Base-by-base conservation (phyloP, 805 yeast genomes). In the Yarrowia sp. region DNA sequence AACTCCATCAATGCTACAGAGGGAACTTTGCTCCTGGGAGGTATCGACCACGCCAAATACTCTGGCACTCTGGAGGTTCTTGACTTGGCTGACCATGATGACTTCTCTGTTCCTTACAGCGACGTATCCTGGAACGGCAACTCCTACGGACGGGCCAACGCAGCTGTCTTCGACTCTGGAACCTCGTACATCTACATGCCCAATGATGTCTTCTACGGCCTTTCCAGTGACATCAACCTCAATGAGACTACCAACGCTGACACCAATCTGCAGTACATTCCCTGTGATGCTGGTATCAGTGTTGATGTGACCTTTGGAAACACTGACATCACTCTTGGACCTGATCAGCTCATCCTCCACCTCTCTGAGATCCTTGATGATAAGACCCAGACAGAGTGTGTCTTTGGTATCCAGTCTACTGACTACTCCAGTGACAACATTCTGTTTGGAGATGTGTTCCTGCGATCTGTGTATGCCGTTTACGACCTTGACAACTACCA, bases 381-480 rank as follows among this genome's bases (percentile, higher is more conserved):
- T 12, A 36, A 56, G 26, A 15, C 3, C 11, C 46, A 40, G 61
- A 55, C 61, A 0, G 70, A 68, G n/a, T 74, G 77, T 45, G 69
- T 71, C 4, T 67, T 79, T 43, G 75, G 76, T 7, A 71, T 77
- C 64, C 26, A 14, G 73, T 75, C 42, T 77, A 73, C 43, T 78
- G 73, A 69, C 76, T 73, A 32, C 52, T 73, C 19, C 74, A 79
- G 55, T 53, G 73, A 70, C 46, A 45, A 52, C 42, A 50, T 45
- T 46, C 53, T 19, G 55, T 70, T 38, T 67, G 95, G 95, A 12
- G 92, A 88, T 74, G 83, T 84, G 53, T 84, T 89, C 74, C 77
- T 90, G 71, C 81, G 90, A 68, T 82, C 85, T 40, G 88, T 87
- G 2, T 90, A 89, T 74, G 83, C 84, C 36, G 91, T 88, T 11